phyloP scores from a whole-genome alignment of 257 asterid species.

The Solanum tacnaense region DNA sequence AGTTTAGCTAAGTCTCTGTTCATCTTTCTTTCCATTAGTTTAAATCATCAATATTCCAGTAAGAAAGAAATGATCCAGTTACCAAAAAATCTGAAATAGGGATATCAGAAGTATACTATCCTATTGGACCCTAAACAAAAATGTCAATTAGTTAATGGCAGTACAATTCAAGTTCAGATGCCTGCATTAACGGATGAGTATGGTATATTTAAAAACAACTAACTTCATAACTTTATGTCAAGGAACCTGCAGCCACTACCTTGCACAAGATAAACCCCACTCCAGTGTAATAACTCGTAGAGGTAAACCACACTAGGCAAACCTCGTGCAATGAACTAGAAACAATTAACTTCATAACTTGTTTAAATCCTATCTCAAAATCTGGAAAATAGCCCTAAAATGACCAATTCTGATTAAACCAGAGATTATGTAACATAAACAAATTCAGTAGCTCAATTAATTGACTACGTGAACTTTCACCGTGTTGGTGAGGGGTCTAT shows the following conservation, averaged over 20 bases:
- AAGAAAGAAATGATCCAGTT: neutral
- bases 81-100: neutral
- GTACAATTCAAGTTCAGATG: neutral
- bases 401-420: neutral
- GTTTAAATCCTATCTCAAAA: neutral
- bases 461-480: too few species aligned
- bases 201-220: too few species aligned
- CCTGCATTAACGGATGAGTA: too few species aligned
- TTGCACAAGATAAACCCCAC: too few species aligned
- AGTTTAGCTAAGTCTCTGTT: neutral
- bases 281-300: too few species aligned
- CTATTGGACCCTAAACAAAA: neutral
- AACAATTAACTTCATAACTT: neutral
- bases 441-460: neutral
- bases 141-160: neutral
- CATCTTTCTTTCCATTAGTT: neutral
- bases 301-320: neutral
- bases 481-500: too few species aligned
- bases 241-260: neutral
- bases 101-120: neutral
- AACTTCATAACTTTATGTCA: neutral
- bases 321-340: neutral
- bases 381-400: neutral
- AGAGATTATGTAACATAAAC: neutral
- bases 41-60: neutral